phyloP scores from a whole-genome alignment of 2,329 filamentous ascomycete genomes.

The Tolypocladium sp. region DNA sequence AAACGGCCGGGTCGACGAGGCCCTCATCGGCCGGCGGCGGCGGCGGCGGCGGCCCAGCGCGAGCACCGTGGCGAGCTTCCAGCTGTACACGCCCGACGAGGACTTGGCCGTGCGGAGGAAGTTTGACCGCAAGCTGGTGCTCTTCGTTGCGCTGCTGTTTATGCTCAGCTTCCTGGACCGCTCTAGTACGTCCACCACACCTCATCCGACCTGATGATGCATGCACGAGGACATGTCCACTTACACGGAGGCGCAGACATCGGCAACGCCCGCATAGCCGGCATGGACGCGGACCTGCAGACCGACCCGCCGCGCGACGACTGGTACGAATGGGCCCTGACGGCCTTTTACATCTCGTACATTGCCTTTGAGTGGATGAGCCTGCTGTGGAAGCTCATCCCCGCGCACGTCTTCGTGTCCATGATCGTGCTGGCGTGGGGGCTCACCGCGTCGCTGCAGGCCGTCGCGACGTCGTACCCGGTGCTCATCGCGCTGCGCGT shows the following conservation, averaged over 20 bases:
- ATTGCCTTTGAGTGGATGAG: slow-evolving; percentile 58
- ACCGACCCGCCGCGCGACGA: slow-evolving; percentile 31
- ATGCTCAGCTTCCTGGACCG: slow-evolving; percentile 79
- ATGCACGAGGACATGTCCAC: too few species aligned
- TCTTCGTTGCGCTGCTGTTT: slow-evolving; percentile 76
- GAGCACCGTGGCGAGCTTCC: slow-evolving; percentile 25
- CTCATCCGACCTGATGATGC: too few species aligned
- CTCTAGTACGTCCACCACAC: slow-evolving; percentile 56
- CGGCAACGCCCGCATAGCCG: slow-evolving; percentile 54
- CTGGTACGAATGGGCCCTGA: slow-evolving; percentile 53
- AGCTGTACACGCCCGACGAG: slow-evolving; percentile 54
- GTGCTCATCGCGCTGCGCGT: slow-evolving; percentile 45
- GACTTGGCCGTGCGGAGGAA: slow-evolving; percentile 62
- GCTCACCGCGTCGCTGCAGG: slow-evolving; percentile 65
- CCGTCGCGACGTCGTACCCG: slow-evolving; percentile 53
- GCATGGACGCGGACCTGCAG: slow-evolving; percentile 53
- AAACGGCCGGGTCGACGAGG: slow-evolving; percentile 11
- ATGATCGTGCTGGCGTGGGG: slow-evolving; percentile 71
- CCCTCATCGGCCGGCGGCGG: slow-evolving; percentile 3
- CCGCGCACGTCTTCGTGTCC: slow-evolving; percentile 50
- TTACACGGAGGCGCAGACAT: slow-evolving; percentile 36
- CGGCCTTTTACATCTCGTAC: slow-evolving; percentile 54
- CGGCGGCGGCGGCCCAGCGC: background rate
- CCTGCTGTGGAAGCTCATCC: slow-evolving; percentile 49
- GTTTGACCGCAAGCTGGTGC: slow-evolving; percentile 67